Percentiles rank a stretch among this genome's conserved stretches.
These are phyloP conservation scores for Hemileia vastatrix DNA, from an alignment of 1,284 basidiomycete species.

Conservation along the genomic window DNA sequence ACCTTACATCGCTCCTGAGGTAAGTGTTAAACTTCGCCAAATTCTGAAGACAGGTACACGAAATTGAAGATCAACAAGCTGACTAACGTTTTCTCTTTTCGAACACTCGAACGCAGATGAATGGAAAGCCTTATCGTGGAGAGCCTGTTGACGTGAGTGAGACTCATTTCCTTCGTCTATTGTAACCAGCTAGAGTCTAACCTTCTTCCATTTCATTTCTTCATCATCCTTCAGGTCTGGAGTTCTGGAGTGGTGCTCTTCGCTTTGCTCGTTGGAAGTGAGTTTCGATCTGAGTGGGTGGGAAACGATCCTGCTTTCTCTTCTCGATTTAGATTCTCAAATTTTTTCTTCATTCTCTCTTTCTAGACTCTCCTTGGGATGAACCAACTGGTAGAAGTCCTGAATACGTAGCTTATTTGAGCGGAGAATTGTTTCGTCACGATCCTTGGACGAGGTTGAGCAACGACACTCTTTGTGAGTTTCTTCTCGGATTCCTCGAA, in stretches of 20 bases:
- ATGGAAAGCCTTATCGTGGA: constrained; percentile 60
- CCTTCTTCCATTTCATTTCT: too few species aligned
- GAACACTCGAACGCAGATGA: too few species aligned
- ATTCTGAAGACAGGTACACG: not conserved
- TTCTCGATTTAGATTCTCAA: too few species aligned
- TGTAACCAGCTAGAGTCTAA: too few species aligned
- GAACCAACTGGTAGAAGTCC: constrained; percentile 69
- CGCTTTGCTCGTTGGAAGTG: constrained; percentile 66
- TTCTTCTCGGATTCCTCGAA: too few species aligned
- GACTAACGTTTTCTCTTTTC: too few species aligned
- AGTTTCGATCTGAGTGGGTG: not conserved
- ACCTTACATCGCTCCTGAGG: constrained; percentile 92
- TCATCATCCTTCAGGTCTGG: too few species aligned
- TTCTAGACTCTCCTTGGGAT: constrained; percentile 96
- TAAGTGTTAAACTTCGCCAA: constrained; percentile 46
- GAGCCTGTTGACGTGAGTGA: constrained; percentile 87
- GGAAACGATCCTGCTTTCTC: too few species aligned
- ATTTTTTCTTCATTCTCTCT: not conserved
- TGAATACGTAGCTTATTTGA: constrained; percentile 68
- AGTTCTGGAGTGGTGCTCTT: constrained; percentile 93
- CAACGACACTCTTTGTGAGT: too few species aligned
- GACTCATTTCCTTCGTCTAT: too few species aligned
- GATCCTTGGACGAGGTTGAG: constrained; percentile 74
- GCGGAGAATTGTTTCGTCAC: constrained; percentile 55
- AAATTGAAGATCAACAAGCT: not conserved